These are phyloP conservation scores for Podosphaera xanthii DNA, from an alignment of 2,329 filamentous ascomycete genomes.

Conservation along the genomic window DNA sequence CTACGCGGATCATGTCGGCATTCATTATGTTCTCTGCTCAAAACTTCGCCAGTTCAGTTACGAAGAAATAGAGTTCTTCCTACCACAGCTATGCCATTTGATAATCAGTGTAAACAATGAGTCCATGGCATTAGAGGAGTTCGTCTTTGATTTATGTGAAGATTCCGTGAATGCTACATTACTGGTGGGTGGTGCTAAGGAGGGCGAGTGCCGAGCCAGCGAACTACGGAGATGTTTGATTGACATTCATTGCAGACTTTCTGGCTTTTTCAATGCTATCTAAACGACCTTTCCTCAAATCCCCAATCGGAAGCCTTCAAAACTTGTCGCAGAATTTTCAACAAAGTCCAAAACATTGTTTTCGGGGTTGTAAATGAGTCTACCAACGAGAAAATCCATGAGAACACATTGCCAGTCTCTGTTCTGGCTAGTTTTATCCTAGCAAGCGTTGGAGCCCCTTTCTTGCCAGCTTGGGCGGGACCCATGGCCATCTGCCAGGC, in stretches of 20 bases:
- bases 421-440: constrained; percentile 63
- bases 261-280: constrained; percentile 75
- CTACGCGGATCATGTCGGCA: constrained; percentile 74
- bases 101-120: constrained; percentile 77
- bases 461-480: constrained; percentile 56
- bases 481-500: constrained; percentile 66
- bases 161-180: constrained; percentile 69
- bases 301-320: constrained; percentile 59
- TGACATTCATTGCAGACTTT: constrained; percentile 37
- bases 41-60: constrained; percentile 78
- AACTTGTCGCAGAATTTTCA: constrained; percentile 65
- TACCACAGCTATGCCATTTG: constrained; percentile 69
- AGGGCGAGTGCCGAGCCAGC: background rate
- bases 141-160: constrained; percentile 65
- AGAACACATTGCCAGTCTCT: constrained; percentile 60
- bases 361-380: constrained; percentile 52
- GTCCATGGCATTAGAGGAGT: constrained; percentile 78
- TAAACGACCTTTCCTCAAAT: constrained; percentile 54
- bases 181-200: constrained; percentile 33
- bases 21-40: constrained; percentile 71
- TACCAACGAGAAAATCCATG: constrained; percentile 48
- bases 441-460: constrained; percentile 50
- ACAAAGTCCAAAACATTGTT: constrained; percentile 72
- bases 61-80: constrained; percentile 82
- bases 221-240: background rate